Evolutionary conservation across 192 early-diverging fungal species (phyloP), one percentile per base, ranked within the genome.

Genomic region (Coemansia sp.): DNA sequence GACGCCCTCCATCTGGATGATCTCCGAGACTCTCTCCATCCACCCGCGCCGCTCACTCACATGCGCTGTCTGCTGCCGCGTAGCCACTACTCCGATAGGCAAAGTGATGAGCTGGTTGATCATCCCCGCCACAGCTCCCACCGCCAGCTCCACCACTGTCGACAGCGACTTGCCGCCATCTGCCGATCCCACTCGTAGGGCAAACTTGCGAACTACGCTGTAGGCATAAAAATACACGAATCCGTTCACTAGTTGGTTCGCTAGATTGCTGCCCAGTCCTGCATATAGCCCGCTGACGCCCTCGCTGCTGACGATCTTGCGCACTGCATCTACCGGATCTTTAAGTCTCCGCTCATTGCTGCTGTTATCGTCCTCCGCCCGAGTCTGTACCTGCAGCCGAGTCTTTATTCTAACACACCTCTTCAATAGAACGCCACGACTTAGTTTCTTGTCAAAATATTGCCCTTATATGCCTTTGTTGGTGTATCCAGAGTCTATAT

Each of bases 81-180:
- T 99, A 9, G 95, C 95, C 36, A 98, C 87, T 0, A 99, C 98
- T 8, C 94, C 90, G 31, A 98, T 92, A 12, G 98, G 98, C 72
- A 95, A 88, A 1, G 97, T 98, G 40, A 95, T 89, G 46, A 96
- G 69, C 73, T 95, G 95, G 65, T 92, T 91, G 46, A 95, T 65
- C 39, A 94, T 93, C 36, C 96, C 98, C 2, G 98, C 95, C 6
- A 92, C 69, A 2, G 95, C 97, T 3, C 98, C 97, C 49, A 98
- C 83, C 11, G 92, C 50, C 41, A 99, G 87, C 81, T 99, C 98
- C 60, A 92, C 87, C 2, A 85, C 81, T 12, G 95, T 97, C n/a
- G 93, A 92, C 55, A 95, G 81, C 43, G 89, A 84, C 52, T 69
- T 74, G 15, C 15, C 74, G 18, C 15, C 74, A 66, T 74, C 72